Base-by-base conservation (phyloP, 306 rosid genomes). In the Pachyrhizus erosus region DNA sequence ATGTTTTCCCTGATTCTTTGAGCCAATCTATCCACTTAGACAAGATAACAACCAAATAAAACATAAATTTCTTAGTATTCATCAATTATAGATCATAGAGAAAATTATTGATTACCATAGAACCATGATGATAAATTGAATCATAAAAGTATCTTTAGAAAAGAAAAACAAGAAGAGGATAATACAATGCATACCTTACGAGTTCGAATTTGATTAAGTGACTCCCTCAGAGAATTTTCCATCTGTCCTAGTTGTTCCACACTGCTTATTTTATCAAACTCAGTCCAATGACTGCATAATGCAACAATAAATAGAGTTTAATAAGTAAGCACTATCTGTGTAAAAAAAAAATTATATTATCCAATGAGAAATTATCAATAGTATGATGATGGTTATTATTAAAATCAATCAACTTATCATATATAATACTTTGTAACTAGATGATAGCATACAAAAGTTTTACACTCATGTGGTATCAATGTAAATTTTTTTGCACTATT, bases 171-270 rank as follows among this genome's bases (percentile, higher is more conserved):
- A 5, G 31, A 27, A 65, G 26, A 69, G 55, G 20, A 74, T 34
- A 45, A 42, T 14, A 33, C 23, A 45, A 60, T 40, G 69, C 73
- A 86, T 83, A 90, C 98, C 97, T 94, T 94, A 17, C 87, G 90
- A 14, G 78, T 76, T 76, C 24, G 90, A 86, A 94, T 85, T 84
- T 87, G 94, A 85, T 84, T 72, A 14, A 94, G 90, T 3, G 96
- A 92, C 80, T 94, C 93, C 87, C 87, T 85, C 10, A 92, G 54
- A 72, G 96, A 94, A 85, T 85, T 88, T 89, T 94, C 97, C 97
- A 92, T 87, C 40, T 87, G 93, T 66, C 84, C 86, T 89, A 94
- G 83, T 64, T 92, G 87, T 39, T 94, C 96, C 67, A 90, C 86
- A 85, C 61, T 87, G 79, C 85, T 89, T 61, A 94, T 87, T 90